Evolutionary conservation across 345 rosid genomes (phyloP).

Genomic region (Populus deltoides): DNA sequence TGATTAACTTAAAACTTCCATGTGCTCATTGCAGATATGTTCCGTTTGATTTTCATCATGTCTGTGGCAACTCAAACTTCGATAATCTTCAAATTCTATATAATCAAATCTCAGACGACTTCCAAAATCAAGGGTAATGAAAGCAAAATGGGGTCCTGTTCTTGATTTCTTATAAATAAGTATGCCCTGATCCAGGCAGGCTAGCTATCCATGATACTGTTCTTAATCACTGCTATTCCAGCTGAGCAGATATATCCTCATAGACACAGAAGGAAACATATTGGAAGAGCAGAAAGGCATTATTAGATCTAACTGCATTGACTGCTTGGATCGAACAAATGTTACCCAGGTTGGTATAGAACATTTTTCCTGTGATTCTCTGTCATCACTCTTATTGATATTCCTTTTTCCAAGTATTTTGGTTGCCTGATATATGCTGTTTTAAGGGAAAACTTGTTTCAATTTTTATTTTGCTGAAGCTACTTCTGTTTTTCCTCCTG

Average conservation of each 20-base stretch:
- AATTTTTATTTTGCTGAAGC: not conserved
- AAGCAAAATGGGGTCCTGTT: slow-evolving; percentile 3
- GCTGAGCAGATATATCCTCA: slow-evolving; percentile 84
- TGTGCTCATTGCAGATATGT: slow-evolving; percentile 55
- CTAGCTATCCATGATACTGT: slow-evolving; percentile 39
- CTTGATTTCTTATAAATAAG: slow-evolving; percentile 13
- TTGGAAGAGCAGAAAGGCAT: slow-evolving; percentile 87
- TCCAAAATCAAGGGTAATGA: slow-evolving; percentile 81
- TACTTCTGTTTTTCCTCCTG: slow-evolving; percentile 19
- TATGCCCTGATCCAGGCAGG: slow-evolving; percentile 20
- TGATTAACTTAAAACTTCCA: slow-evolving; percentile 2
- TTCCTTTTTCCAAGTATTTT: not conserved
- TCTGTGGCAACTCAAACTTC: slow-evolving; percentile 82
- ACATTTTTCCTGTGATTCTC: not conserved
- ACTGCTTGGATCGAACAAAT: slow-evolving; percentile 96
- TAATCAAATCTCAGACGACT: slow-evolving; percentile 67
- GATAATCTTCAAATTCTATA: slow-evolving; percentile 69
- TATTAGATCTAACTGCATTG: slow-evolving; percentile 89
- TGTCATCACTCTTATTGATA: not conserved
- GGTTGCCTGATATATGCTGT: slow-evolving; percentile 16
- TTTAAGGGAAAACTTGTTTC: not conserved
- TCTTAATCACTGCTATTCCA: slow-evolving; percentile 52
- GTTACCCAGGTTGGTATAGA: slow-evolving; percentile 76
- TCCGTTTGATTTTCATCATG: slow-evolving; percentile 77
- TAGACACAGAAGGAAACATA: slow-evolving; percentile 63